These are phyloP conservation scores for Yamadazyma oceani DNA, from an alignment of 1,139 yeast species.

Conservation along the genomic window DNA sequence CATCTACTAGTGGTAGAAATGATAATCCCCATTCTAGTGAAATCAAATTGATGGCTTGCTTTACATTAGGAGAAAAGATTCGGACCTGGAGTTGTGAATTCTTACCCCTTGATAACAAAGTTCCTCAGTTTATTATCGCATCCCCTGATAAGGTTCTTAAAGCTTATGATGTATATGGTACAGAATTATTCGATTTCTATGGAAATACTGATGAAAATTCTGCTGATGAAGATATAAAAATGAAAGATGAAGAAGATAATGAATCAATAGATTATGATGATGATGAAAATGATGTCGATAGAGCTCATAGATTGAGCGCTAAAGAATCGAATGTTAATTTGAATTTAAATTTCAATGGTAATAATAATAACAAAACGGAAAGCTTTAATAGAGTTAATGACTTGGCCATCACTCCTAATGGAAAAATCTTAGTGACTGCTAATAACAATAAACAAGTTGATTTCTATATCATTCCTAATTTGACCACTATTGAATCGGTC, in stretches of 20 bases:
- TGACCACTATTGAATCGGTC: conserved; percentile 33
- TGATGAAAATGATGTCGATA: conserved; percentile 35
- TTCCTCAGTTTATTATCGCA: conserved; percentile 66
- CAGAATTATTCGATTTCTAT: conserved; percentile 45
- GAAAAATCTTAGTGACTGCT: conserved; percentile 60
- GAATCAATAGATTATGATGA: conserved; percentile 13
- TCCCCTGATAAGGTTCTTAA: conserved; percentile 75
- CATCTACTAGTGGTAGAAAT: too few relatives aligned
- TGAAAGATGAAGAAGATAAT: conserved; percentile 16
- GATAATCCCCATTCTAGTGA: conserved; percentile 13
- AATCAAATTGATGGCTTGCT: conserved; percentile 31
- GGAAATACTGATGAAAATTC: conserved; percentile 35
- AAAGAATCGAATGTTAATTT: conserved; percentile 33
- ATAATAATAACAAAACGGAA: conserved; percentile 3
- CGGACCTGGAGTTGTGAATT: conserved; percentile 72
- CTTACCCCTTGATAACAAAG: conserved; percentile 43
- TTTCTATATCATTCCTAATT: conserved; percentile 46
- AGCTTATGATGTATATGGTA: conserved; percentile 53
- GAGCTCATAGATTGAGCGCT: conserved; percentile 30
- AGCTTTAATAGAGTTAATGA: conserved; percentile 61
- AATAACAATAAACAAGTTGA: conserved; percentile 60
- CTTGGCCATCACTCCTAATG: conserved; percentile 62
- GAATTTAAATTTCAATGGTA: neutral
- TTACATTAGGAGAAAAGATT: conserved; percentile 41
- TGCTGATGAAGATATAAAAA: conserved; percentile 14